These are phyloP conservation scores for Atkinsonella hypoxylon DNA, from an alignment of 2,329 filamentous ascomycete species.

Conservation along the genomic window DNA sequence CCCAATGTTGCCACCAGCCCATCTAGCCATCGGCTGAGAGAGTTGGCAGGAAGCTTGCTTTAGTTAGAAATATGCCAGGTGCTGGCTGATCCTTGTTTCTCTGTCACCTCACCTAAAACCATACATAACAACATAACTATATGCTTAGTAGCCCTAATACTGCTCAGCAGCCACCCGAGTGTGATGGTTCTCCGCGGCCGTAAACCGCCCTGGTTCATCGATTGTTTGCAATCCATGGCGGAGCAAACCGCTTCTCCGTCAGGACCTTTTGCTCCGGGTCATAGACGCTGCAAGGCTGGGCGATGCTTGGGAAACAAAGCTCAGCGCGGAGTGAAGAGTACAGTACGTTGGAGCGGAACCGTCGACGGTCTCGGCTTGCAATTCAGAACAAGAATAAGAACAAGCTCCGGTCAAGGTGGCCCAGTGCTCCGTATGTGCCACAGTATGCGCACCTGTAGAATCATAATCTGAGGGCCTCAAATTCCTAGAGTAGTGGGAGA, in stretches of 20 bases:
- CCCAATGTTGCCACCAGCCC: not conserved
- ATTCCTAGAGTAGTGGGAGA: not conserved
- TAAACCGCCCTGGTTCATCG: not conserved
- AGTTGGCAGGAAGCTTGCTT: too few species aligned
- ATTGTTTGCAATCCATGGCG: not conserved
- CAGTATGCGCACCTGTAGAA: not conserved
- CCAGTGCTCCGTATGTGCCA: not conserved
- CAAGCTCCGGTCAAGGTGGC: not conserved
- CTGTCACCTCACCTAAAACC: too few species aligned
- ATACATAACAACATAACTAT: too few species aligned
- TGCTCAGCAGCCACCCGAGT: too few species aligned
- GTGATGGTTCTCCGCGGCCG: not conserved
- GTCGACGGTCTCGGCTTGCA: not conserved
- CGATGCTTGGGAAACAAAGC: too few species aligned
- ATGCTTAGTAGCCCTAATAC: too few species aligned
- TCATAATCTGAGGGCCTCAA: not conserved
- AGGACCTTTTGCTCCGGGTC: conserved; percentile 1
- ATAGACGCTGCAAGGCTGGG: too few species aligned
- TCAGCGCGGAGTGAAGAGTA: not conserved
- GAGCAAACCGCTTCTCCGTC: not conserved
- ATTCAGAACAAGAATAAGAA: not conserved
- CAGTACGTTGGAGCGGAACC: not conserved
- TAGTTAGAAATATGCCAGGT: too few species aligned
- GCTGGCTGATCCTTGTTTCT: too few species aligned
- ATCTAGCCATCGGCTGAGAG: not conserved